These are phyloP conservation scores for Rhynchospora breviuscula DNA, from an alignment of 176 grass and related monocot genomes.

Conservation along the genomic window DNA sequence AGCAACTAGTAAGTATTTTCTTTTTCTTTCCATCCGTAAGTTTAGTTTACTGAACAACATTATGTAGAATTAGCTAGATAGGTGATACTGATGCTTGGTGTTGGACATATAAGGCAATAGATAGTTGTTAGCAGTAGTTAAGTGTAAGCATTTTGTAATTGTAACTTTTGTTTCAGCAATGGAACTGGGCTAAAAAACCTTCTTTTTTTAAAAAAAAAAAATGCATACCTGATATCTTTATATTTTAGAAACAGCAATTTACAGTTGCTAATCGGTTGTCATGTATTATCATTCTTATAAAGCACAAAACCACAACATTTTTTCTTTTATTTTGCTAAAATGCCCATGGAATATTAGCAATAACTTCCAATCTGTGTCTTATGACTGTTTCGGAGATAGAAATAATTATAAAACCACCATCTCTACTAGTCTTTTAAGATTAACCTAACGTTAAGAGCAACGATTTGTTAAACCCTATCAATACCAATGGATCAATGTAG, in stretches of 20 bases:
- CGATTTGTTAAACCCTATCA: not conserved
- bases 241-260: not conserved
- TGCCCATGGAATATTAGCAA: not conserved
- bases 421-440: not conserved
- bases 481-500: not conserved
- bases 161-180: too few relatives aligned
- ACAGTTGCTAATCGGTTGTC: not conserved
- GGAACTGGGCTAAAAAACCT: too few relatives aligned
- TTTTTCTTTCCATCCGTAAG: too few relatives aligned
- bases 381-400: not conserved
- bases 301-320: not conserved
- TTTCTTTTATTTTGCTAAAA: not conserved
- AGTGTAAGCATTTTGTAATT: too few relatives aligned
- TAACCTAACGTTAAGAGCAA: not conserved
- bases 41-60: too few relatives aligned
- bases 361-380: not conserved
- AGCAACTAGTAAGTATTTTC: too few relatives aligned
- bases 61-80: too few relatives aligned
- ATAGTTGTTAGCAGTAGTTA: too few relatives aligned
- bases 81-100: too few relatives aligned
- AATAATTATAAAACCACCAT: not conserved
- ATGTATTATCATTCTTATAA: not conserved
- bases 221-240: too few relatives aligned
- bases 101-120: too few relatives aligned
- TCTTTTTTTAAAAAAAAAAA: too few relatives aligned